A percentile compares a stretch with the other conserved stretches of the same genome.
These are phyloP conservation scores for Calonectria hawksworthii DNA, from an alignment of 2,329 filamentous ascomycete genomes.

Conservation along the genomic window DNA sequence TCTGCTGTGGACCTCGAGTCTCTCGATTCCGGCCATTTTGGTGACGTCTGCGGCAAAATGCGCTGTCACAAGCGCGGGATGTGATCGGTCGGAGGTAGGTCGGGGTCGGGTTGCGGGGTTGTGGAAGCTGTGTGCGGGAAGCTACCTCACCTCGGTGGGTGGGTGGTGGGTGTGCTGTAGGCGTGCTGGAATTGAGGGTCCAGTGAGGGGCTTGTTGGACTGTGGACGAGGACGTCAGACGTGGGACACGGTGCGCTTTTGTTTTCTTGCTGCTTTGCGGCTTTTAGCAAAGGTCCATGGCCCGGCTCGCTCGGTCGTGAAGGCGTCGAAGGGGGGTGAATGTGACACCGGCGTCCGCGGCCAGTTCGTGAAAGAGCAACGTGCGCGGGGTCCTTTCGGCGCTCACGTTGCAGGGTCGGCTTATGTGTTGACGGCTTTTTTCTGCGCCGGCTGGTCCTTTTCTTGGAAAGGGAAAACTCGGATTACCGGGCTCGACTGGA, in stretches of 20 bases:
- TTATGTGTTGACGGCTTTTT: conserved; percentile 1
- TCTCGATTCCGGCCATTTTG: conserved; percentile 93
- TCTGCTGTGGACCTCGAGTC: conserved; percentile 97
- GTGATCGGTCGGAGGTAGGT: conserved; percentile 6
- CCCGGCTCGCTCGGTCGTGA: conserved; percentile 37
- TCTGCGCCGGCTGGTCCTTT: background rate
- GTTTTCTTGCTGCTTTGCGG: conserved; percentile 19
- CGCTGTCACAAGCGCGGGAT: conserved; percentile 3
- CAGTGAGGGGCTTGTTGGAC: background rate
- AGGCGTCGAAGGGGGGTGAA: conserved; percentile 25
- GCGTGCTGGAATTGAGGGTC: background rate
- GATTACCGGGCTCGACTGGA: conserved; percentile 8
- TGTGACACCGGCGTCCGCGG: conserved; percentile 33
- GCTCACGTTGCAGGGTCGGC: background rate
- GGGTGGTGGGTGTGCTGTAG: conserved; percentile 1
- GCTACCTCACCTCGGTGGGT: conserved; percentile 20
- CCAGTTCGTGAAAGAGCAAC: conserved; percentile 24
- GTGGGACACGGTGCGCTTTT: conserved; percentile 16
- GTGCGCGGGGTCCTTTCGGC: conserved; percentile 7
- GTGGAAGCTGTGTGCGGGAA: conserved; percentile 23
- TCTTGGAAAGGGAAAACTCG: background rate
- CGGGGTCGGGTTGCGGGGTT: conserved; percentile 1
- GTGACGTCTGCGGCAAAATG: conserved; percentile 22
- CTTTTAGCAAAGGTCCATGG: conserved; percentile 39
- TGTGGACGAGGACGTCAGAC: background rate